phyloP scores from a whole-genome alignment of 345 rosid species.

The Pelargonium nanum region DNA sequence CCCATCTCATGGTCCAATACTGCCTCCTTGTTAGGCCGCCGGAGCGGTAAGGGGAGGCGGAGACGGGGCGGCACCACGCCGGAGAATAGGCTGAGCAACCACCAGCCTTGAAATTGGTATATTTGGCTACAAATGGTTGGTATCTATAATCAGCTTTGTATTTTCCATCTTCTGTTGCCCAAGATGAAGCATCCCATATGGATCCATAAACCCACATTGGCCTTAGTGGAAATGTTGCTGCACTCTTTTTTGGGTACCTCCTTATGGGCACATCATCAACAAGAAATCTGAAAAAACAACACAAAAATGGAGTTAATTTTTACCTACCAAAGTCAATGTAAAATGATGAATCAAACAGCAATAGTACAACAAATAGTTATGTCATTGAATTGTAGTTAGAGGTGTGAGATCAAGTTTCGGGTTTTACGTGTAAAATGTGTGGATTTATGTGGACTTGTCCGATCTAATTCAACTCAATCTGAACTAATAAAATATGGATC shows the following conservation, averaged over 20 bases:
- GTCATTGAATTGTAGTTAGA: too few relatives aligned
- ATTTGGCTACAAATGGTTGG: conserved; percentile 72
- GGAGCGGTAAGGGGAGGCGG: conserved; percentile 24
- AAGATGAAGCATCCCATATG: conserved; percentile 89
- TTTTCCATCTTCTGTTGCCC: conserved; percentile 90
- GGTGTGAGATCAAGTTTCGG: too few relatives aligned
- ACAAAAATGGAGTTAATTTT: too few relatives aligned
- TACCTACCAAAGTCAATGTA: too few relatives aligned
- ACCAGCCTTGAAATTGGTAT: conserved; percentile 44
- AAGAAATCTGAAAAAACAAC: conserved; percentile 37
- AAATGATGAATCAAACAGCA: too few relatives aligned
- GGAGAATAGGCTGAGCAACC: conserved; percentile 40
- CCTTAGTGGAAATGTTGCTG: conserved; percentile 55
- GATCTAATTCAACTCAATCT: too few relatives aligned
- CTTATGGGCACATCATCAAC: conserved; percentile 92
- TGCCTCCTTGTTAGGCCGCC: conserved; percentile 48
- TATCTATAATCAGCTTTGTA: conserved; percentile 64
- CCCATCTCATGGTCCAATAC: conserved; percentile 55
- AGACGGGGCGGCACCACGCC: conserved; percentile 41
- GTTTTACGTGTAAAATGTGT: too few relatives aligned
- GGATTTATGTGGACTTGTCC: too few relatives aligned
- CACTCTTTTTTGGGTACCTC: conserved; percentile 53
- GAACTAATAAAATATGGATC: too few relatives aligned
- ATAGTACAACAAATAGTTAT: too few relatives aligned
- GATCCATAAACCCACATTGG: conserved; percentile 93